phyloP scores from a whole-genome alignment of 2,329 filamentous ascomycete species.

The Hymenoscyphus scutula region DNA sequence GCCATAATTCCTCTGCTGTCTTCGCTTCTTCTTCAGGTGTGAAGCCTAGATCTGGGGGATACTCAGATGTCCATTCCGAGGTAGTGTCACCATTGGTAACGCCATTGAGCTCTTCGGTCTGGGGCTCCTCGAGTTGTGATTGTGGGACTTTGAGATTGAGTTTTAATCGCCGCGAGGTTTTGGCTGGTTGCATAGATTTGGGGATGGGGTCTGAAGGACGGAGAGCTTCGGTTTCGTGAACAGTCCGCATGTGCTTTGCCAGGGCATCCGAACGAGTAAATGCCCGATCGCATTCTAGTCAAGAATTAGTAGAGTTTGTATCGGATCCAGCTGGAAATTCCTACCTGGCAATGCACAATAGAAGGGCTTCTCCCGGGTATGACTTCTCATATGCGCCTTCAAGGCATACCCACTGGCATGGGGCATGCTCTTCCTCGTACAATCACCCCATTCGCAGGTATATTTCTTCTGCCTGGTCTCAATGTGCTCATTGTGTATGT shows the following conservation, averaged over 20 bases:
- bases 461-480: conserved; percentile 93
- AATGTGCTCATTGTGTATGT: conserved; percentile 92
- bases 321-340: conserved; percentile 25
- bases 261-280: conserved; percentile 95
- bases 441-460: conserved; percentile 96
- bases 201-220: conserved; percentile 75
- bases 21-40: conserved; percentile 60
- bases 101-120: conserved; percentile 50
- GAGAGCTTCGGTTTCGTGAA: conserved; percentile 93
- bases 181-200: conserved; percentile 59
- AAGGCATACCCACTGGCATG: conserved; percentile 95
- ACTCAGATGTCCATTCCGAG: conserved; percentile 36
- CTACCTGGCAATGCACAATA: conserved; percentile 91
- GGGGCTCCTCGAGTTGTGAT: conserved; percentile 55
- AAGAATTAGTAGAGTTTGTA: conserved; percentile 24
- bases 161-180: conserved; percentile 52
- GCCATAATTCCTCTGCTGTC: conserved; percentile 64
- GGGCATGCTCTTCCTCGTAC: conserved; percentile 79
- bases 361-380: conserved; percentile 97
- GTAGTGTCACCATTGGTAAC: conserved; percentile 21
- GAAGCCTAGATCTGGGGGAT: conserved; percentile 55
- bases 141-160: conserved; percentile 57
- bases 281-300: conserved; percentile 86
- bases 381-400: conserved; percentile 95
- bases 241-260: conserved; percentile 97